These are phyloP conservation scores for Cyclocybe aegerita DNA, from an alignment of 768 basidiomycete species.

Conservation along the genomic window DNA sequence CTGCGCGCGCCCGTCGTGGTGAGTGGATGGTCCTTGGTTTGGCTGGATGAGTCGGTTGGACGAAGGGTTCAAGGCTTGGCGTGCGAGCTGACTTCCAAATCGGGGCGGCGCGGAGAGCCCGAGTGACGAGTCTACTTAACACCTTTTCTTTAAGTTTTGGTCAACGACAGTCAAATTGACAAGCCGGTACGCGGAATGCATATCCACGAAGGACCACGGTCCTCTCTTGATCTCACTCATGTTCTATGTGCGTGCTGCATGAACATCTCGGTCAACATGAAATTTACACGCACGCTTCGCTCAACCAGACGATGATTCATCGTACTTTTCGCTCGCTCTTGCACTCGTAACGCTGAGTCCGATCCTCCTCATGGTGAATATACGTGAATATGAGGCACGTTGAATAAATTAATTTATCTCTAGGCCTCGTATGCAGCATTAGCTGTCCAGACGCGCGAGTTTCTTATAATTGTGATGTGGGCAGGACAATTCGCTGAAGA, in stretches of 20 bases:
- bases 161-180: background rate
- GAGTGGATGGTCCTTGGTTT: too few relatives aligned
- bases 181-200: background rate
- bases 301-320: slow-evolving; percentile 57
- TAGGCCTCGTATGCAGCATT: slow-evolving; percentile 81
- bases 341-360: slow-evolving; percentile 69
- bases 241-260: slow-evolving; percentile 51
- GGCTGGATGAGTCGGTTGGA: too few relatives aligned
- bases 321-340: slow-evolving; percentile 51
- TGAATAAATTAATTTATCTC: background rate
- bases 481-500: slow-evolving; percentile 75
- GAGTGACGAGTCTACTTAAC: too few relatives aligned
- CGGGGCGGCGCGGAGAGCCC: background rate
- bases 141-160: background rate
- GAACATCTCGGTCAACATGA: too few relatives aligned
- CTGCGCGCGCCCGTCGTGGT: too few relatives aligned
- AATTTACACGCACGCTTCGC: too few relatives aligned
- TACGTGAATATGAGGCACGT: background rate
- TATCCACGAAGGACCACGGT: slow-evolving; percentile 31
- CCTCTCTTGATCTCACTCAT: slow-evolving; percentile 65
- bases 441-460: slow-evolving; percentile 73
- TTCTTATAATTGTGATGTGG: slow-evolving; percentile 83
- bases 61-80: too few relatives aligned
- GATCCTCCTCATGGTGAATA: slow-evolving; percentile 65
- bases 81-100: background rate